Evolutionary conservation across 148 eudicot species (phyloP), one percentile per base, ranked within the genome.

Genomic region (Rhododendron griersonianum): DNA sequence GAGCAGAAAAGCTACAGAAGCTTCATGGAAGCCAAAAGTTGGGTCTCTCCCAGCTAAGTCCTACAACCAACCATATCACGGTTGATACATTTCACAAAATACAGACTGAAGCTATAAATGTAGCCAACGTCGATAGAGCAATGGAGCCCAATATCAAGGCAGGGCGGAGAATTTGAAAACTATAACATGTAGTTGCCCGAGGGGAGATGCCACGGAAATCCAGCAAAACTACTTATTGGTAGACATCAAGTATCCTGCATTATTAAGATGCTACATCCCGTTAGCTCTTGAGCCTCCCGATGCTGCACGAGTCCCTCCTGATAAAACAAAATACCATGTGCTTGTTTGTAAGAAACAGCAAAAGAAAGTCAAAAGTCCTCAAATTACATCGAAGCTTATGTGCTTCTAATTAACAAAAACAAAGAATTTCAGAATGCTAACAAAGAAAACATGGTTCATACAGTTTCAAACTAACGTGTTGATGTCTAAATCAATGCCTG

Each of bases 221-320:
- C 76, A 51, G 67, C 51, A 45, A 47, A 86, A 59, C 87, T 16
- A 39, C 44, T 73, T 53, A 51, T 35, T 37, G 37, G 25, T 44
- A 77, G 73, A 11, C 11, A 16, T 16, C 14, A 30, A 23, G 65
- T 35, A 67, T 65, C 81, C 71, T 18, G 39, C 13, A 55, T 5
- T 75, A 84, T 25, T 28, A 69, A 55, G 71, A 75, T 21, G 41
- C 82, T 69, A 50, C 55, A 53, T 51, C 55, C 80, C 61, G 80
- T 21, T 35, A 67, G 83, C 86, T 35, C 82, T 84, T 87, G 74
- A 87, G 61, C 78, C 76, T 50, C 71, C 75, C 19, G 30, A 80
- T 80, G 85, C 85, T 71, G 87, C 88, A 85, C 82, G 86, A 23
- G 44, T 47, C 45, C 82, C 87, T 59, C 76, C 87, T 73, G 82